These are phyloP conservation scores for Botryosphaeria dothidea DNA, from an alignment of 2,329 filamentous ascomycete genomes.

Conservation along the genomic window DNA sequence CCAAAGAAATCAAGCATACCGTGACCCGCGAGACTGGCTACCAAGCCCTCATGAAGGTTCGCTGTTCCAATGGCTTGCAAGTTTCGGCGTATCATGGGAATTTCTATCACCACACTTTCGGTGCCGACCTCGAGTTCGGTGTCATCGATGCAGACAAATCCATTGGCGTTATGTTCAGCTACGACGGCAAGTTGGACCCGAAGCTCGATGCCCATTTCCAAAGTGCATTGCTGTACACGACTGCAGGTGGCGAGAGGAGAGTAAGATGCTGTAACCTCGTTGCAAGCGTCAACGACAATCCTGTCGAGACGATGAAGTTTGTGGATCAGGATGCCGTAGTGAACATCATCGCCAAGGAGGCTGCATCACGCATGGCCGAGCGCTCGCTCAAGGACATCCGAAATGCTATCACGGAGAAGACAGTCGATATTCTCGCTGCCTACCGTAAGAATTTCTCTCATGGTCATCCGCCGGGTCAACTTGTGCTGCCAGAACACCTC, in stretches of 20 bases:
- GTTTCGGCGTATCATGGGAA: conserved; percentile 94
- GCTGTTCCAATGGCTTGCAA: conserved; percentile 94
- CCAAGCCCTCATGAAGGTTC: conserved; percentile 96
- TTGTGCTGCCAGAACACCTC: conserved; percentile 91
- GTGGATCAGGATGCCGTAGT: conserved; percentile 95
- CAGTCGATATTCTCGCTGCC: conserved; percentile 85
- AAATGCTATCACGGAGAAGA: conserved; percentile 81
- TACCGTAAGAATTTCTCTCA: conserved; percentile 93
- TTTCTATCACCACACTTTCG: conserved; percentile 93
- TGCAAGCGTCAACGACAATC: conserved; percentile 83
- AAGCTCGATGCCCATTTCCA: conserved; percentile 98
- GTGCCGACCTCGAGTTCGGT: conserved; percentile 91
- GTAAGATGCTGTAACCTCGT: conserved; percentile 94
- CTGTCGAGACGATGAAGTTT: conserved; percentile 83
- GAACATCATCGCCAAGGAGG: conserved; percentile 87
- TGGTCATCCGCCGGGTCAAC: conserved; percentile 82
- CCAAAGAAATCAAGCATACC: conserved; percentile 81
- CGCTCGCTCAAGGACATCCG: conserved; percentile 81
- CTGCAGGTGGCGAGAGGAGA: conserved; percentile 81
- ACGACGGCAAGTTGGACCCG: conserved; percentile 95
- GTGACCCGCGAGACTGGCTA: conserved; percentile 90
- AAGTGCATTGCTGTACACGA: conserved; percentile 90
- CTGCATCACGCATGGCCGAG: conserved; percentile 80
- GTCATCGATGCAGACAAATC: conserved; percentile 92
- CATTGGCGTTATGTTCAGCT: conserved; percentile 85